Evolutionary conservation across 2,329 filamentous ascomycete genomes (phyloP), one percentile per base, ranked within the genome.

Genomic region (Chaetomiaceae sp.): DNA sequence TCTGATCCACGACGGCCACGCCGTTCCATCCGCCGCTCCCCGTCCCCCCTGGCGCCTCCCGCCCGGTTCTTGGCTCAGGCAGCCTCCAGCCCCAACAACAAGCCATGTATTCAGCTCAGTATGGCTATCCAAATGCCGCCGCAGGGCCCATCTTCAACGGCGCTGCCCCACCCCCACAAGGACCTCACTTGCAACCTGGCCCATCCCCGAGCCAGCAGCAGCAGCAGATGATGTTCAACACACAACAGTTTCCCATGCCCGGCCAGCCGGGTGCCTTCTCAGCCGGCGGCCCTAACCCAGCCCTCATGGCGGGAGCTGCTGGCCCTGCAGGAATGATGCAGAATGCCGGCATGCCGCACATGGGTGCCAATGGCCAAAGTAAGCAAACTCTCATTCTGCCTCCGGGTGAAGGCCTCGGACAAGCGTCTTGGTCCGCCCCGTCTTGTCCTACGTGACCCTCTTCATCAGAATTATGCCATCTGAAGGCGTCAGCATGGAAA

Each of bases 321-420:
- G 77, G 75, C 37, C 74, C 76, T 70, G 75, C 73, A 69, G 79
- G 75, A 64, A 83, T 85, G 80, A 84, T 85, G 81, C 81, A 80
- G 70, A 82, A 77, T 66, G 69, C 78, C 62, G 76, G 71, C 65
- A 81, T 83, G 78, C 75, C 75, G 59, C 78, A 79, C 66, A 82
- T 83, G 78, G 72, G 73, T 60, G 69, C 76, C 59, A 83, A 82
- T 73, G 78, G 80, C 49, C 80, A 82, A 66, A 81, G 80, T 83
- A 72, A 76, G 80, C 74, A 60, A n/a, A n/a, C 48, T 55, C 56
- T 56, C 58, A 56, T 62, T 45, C 22, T 23, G 9, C 33, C 34
- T 36, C 31, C 38, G 34, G 23, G 23, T 11, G 4, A 31, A 31
- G 27, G 27, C 27, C 27, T 31, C 27, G 14, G 4, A 31, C 22